A percentile compares a stretch with the other conserved stretches of the same genome.
These are phyloP conservation scores for Mortierella hygrophila DNA, from an alignment of 192 early-diverging fungal species.

Conservation along the genomic window DNA sequence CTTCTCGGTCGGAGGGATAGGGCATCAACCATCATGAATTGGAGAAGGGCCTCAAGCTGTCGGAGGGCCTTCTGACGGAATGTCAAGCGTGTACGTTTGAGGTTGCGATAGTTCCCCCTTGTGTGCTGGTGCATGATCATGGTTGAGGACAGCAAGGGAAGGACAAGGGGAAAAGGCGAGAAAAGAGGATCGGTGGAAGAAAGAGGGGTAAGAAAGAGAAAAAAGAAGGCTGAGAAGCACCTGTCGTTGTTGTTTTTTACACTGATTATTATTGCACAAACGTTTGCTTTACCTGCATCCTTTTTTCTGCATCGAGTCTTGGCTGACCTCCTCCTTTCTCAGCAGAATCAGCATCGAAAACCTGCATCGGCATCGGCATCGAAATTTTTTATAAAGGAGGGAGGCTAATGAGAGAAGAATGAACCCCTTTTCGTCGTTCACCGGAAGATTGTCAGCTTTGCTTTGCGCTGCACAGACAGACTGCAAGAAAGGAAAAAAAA, in stretches of 20 bases:
- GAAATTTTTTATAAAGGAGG: no score
- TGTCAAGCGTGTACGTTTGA: background rate
- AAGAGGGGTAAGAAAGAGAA: background rate
- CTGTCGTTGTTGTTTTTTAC: no score
- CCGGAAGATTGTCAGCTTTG: background rate
- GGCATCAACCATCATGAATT: background rate
- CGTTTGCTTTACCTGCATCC: no score
- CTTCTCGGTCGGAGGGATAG: background rate
- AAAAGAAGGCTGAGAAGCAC: background rate
- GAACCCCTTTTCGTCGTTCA: background rate
- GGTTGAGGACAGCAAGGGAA: no score
- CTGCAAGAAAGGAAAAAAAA: no score
- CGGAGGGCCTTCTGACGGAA: background rate
- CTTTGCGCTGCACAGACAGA: constrained; percentile 1
- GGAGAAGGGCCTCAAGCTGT: background rate
- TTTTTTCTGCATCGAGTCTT: no score
- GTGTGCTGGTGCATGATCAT: background rate
- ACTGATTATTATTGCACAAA: no score
- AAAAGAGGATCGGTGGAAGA: background rate
- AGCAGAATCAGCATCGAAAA: no score
- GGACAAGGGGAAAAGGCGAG: background rate
- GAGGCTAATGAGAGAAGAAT: background rate
- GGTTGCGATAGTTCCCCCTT: background rate
- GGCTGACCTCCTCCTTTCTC: no score
- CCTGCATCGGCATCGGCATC: no score